Conservation (phyloP, 306 rosid genomes). For the Spatholobus suberectus region DNA sequence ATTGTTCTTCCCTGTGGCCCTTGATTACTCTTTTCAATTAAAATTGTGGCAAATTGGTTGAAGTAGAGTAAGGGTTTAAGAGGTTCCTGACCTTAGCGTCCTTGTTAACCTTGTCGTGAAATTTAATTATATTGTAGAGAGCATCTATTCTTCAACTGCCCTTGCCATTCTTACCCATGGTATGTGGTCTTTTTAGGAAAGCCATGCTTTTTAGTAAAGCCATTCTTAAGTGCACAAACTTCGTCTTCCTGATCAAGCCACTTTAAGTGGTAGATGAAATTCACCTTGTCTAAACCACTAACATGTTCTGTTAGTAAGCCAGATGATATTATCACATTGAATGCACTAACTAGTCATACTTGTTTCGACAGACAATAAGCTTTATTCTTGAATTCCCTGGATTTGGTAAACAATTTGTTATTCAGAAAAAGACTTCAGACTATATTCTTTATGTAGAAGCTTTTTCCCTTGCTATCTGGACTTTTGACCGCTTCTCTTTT, state of each 20-base stretch:
- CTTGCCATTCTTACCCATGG: no score
- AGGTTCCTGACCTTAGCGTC: conserved; percentile 14
- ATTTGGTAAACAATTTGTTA: neutral
- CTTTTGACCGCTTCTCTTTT: neutral
- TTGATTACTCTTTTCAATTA: neutral
- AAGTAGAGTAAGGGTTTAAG: neutral
- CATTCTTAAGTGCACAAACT: conserved; percentile 5
- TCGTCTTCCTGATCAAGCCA: neutral
- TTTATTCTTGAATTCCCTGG: neutral
- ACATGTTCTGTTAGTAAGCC: no score
- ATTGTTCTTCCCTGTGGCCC: neutral
- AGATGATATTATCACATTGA: neutral
- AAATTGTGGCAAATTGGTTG: conserved; percentile 10
- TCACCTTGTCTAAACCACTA: no score
- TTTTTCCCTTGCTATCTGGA: neutral
- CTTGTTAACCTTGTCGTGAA: neutral
- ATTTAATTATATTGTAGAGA: neutral
- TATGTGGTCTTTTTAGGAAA: no score
- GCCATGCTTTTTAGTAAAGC: no score
- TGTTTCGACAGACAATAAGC: neutral
- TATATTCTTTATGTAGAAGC: neutral
- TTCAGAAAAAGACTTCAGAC: neutral
- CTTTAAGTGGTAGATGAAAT: neutral
- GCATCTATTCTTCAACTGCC: neutral
- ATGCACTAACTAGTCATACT: no score